Base-by-base conservation (phyloP, 805 yeast genomes). In the Suhomyces tanzawaensis region DNA sequence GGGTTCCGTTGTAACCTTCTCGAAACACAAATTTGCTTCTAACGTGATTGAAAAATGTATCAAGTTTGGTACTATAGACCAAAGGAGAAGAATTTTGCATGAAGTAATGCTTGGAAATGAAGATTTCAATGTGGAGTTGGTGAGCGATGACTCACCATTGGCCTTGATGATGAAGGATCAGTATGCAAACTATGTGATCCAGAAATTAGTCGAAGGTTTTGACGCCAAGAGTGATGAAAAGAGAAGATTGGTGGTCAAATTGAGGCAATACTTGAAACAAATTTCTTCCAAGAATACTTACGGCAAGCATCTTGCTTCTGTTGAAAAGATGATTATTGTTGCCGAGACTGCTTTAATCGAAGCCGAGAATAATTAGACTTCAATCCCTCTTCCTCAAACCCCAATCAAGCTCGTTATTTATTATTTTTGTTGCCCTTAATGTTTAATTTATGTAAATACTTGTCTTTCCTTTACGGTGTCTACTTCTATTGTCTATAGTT, bases 11-110 rank as follows among this genome's bases (percentile, higher is more conserved):
- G 86, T 93, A 22, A 79, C 76, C 37, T 83, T 89, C 42, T 86
- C 96, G n/a, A 84, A 87, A 54, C 99, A 93, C 68, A 93, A 93
- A 64, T 93, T 89, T 69, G 98, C 99, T 2, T 88, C 96, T 0
- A 93, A 93, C 60, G 99, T 95, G 21, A 95, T 93, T 48, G 99
- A 93, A 61, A 89, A 87, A 59, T 86, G 96, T 51, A 86, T 93
- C 40, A 73, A 85, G 39, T 77, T 72, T 59, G 95, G 96, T 32
- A 71, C 77, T 13, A 60, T 66, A 7, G 68, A 63, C 4, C 95
- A 89, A 60, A 74, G 89, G 45, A 62, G 67, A 42, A 57, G 69
- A 26, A 75, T 91, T 28, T 75, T 85, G 41, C 77, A 76, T 39
- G 85, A 79, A 51, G 86, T 91, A 12, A 62, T 83, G 63, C 65